Base-by-base conservation (phyloP, 2,329 filamentous ascomycete species). In the Fusarium mexicanum region DNA sequence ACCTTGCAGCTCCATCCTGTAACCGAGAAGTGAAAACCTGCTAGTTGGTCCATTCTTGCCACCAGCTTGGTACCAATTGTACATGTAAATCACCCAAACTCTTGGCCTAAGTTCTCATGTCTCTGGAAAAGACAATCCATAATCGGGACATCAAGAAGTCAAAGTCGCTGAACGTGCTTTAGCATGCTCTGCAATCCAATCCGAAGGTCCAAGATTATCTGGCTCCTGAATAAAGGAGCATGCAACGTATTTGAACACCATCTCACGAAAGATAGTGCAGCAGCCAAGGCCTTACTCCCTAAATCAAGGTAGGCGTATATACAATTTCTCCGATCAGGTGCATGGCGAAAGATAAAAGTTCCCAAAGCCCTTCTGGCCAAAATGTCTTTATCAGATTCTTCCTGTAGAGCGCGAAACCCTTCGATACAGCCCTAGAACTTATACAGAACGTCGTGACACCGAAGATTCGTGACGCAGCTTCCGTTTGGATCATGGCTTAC, bases 1-100 rank as follows among this genome's bases (percentile, higher is more conserved):
- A 7, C 62, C 47, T 47, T 17, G 12, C 5, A 61, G 14, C 1
- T 54, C 47, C 1, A 68, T 8, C 9, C 17, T 20, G 0, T 11
- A 35, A n/a, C 46, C 33, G 10, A 38, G n/a, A 8, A 14, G 20
- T 4, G 38, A 40, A 5, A 29, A 16, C 29, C 51, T 17, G 10
- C 24, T 18, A 3, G 2, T n/a, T 3, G n/a, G 44, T 3, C 47
- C 18, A 1, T 33, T 2, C 3, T 2, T 4, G 5, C 29, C 24
- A 6, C 53, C 29, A 0, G 35, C 29, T 6, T 20, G 5, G 22
- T 60, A 43, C 20, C 24, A 40, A 20, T 11, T 24, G 14, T 60
- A 26, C 9, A 48, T 13, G 7, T 17, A 11, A 66, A 9, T 13
- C 40, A 57, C 0, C 26, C 11, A 5, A 60, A 18, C 6, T 53